These are phyloP conservation scores for Paraurostyla sp. DNA, from an alignment of 73 alveolate genomes.

Conservation along the genomic window DNA sequence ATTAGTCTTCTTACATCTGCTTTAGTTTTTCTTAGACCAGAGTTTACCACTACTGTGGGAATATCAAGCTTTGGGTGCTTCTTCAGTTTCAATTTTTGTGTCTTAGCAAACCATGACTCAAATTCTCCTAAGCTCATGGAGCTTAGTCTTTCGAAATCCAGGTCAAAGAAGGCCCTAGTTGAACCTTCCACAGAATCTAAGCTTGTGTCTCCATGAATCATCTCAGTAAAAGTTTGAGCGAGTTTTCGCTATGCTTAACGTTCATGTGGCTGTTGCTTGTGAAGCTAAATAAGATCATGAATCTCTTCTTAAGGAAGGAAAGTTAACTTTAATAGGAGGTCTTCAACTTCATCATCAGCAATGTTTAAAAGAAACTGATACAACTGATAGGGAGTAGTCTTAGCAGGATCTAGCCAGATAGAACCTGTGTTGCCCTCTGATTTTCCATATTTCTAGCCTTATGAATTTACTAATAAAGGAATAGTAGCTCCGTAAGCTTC, in stretches of 20 bases:
- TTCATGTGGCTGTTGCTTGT: conserved; percentile 37
- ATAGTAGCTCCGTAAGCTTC: conserved; percentile 71
- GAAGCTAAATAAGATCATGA: conserved; percentile 10
- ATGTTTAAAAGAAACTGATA: conserved; percentile 63
- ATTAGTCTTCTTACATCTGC: conserved; percentile 62
- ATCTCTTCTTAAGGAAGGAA: conserved; percentile 57
- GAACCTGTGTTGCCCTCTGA: conserved; percentile 66
- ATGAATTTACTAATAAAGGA: conserved; percentile 59
- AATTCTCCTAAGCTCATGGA: conserved; percentile 8
- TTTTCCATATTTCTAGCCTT: conserved; percentile 74
- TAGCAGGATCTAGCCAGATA: conserved; percentile 38
- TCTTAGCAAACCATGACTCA: not conserved
- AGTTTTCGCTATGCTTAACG: conserved; percentile 58
- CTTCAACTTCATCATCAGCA: conserved; percentile 59
- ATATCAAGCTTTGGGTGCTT: not conserved
- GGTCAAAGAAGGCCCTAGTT: conserved; percentile 48
- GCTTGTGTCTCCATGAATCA: conserved; percentile 64
- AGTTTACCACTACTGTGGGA: not conserved
- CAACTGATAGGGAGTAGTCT: conserved; percentile 36
- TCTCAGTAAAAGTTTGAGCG: conserved; percentile 33
- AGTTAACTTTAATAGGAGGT: conserved; percentile 37
- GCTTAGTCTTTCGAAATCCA: not conserved
- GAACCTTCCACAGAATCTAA: not conserved
- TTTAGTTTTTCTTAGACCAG: conserved; percentile 50
- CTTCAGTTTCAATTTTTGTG: not conserved